Base-by-base conservation (phyloP, 1,139 yeast genomes). In the Blastobotrys elegans region DNA sequence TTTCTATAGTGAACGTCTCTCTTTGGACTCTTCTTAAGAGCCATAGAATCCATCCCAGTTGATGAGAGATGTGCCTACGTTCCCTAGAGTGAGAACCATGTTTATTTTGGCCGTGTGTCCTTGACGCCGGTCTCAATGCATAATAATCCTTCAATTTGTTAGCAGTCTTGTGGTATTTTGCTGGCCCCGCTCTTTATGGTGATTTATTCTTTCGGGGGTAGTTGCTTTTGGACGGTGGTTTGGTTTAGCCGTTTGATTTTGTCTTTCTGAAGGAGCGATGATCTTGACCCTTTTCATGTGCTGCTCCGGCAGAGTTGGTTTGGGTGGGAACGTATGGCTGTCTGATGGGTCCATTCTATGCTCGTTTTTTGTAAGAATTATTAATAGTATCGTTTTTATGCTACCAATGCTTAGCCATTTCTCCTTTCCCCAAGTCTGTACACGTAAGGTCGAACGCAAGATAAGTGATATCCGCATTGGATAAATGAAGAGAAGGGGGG, bases 21-120 rank as follows among this genome's bases (percentile, higher is more conserved):
- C 92, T 84, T 84, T 85, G 95, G 84, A 60, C 95, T 87, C 95
- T 85, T 84, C 89, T 81, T 82, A 88, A 82, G 95, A 89, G 97
- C 96, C 96, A 88, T 95, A 85, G 95, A 86, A 84, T 86, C 96
- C 96, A 89, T 87, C 96, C 88, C 89, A 96, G 97, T 86, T 87
- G 97, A 89, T 88, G 97, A 89, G 95, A 77, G 79, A 76, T 87
- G 40, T 42, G 84, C 96, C 96, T 88, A 83, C 80, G 79, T 77
- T 79, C 95, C 95, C 95, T 71, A 87, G 94, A 81, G 86, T 81
- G 87, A 81, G 86, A 78, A 77, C 45, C 44, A 42, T 43, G 36
- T 30, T 38, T 42, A 41, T 48, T 44, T 35, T 38, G 46, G 32
- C 40, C 36, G 46, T 42, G 40, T 22, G 43, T 34, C 43, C 42